Percentiles rank a stretch among this genome's conserved stretches.
phyloP scores from a whole-genome alignment of 2,329 filamentous ascomycete genomes.

The Colletotrichum sublineola region DNA sequence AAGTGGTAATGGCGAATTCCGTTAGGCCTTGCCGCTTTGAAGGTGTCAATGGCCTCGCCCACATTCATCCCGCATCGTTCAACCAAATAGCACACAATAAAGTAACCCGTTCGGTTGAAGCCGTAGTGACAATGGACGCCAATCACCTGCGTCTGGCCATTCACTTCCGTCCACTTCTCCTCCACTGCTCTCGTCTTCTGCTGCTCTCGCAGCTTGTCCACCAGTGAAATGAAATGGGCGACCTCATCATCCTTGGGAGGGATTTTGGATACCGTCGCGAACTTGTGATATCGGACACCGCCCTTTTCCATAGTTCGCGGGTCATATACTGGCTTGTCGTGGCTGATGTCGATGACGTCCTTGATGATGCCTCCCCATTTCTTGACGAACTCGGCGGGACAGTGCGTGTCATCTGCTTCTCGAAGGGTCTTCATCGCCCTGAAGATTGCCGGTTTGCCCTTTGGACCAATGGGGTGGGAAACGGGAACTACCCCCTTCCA shows the following conservation, averaged over 20 bases:
- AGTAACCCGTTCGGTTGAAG: constrained; percentile 93
- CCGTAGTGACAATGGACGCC: constrained; percentile 97
- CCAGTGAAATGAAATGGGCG: constrained; percentile 65
- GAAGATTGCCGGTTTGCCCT: constrained; percentile 70
- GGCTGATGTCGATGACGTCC: constrained; percentile 90
- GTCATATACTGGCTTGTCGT: constrained; percentile 91
- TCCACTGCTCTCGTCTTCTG: constrained; percentile 62
- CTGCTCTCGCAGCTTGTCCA: constrained; percentile 71
- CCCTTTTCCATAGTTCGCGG: constrained; percentile 76
- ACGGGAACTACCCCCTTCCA: constrained; percentile 87
- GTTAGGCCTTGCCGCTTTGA: constrained; percentile 78
- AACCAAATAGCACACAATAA: constrained; percentile 91
- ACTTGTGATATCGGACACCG: constrained; percentile 83
- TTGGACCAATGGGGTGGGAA: constrained; percentile 77
- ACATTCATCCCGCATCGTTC: constrained; percentile 80
- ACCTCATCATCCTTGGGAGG: constrained; percentile 75
- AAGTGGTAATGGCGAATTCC: constrained; percentile 94
- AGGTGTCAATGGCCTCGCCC: constrained; percentile 83
- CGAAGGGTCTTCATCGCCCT: constrained; percentile 93
- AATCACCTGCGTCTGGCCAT: constrained; percentile 64
- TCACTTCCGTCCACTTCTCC: constrained; percentile 57
- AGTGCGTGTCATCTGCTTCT: constrained; percentile 87
- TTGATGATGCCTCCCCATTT: constrained; percentile 77
- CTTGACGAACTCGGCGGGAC: constrained; percentile 77
- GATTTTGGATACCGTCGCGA: constrained; percentile 91